These are phyloP conservation scores for Xerocomus cyaneibrunnescens DNA, from an alignment of 1,284 basidiomycete genomes.

Conservation along the genomic window DNA sequence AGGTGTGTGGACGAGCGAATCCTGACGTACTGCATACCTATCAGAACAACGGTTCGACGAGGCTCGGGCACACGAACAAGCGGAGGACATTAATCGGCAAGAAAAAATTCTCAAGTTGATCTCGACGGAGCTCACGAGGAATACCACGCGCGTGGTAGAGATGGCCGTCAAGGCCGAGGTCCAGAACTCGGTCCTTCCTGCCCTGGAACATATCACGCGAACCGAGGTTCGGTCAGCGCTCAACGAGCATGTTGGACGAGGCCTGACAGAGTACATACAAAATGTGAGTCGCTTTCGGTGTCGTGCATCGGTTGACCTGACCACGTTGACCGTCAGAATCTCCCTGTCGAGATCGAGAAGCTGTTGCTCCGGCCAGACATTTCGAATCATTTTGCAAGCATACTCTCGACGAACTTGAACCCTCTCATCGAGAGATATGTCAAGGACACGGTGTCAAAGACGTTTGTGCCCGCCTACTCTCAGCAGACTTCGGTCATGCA, in stretches of 20 bases:
- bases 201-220: conserved; percentile 75
- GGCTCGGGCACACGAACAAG: conserved; percentile 69
- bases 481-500: conserved; percentile 70
- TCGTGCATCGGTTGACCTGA: conserved; percentile 5
- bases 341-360: conserved; percentile 76
- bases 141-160: conserved; percentile 82
- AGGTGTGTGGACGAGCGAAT: conserved; percentile 1
- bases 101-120: conserved; percentile 85
- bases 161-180: conserved; percentile 80
- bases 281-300: conserved; percentile 48
- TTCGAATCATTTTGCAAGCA: conserved; percentile 68
- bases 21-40: conserved; percentile 10
- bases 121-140: conserved; percentile 78
- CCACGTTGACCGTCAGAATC: conserved; percentile 44
- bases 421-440: conserved; percentile 76
- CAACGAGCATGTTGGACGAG: conserved; percentile 71
- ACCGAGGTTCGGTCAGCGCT: conserved; percentile 73
- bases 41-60: conserved; percentile 80
- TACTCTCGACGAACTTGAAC: conserved; percentile 63
- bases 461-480: conserved; percentile 69
- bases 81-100: conserved; percentile 75
- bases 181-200: conserved; percentile 74
- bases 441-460: conserved; percentile 73
- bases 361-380: conserved; percentile 74
- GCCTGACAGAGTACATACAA: conserved; percentile 67